Evolutionary conservation across 352 stramenopile genomes (phyloP).

Genomic region (Peronospora farinosa): DNA sequence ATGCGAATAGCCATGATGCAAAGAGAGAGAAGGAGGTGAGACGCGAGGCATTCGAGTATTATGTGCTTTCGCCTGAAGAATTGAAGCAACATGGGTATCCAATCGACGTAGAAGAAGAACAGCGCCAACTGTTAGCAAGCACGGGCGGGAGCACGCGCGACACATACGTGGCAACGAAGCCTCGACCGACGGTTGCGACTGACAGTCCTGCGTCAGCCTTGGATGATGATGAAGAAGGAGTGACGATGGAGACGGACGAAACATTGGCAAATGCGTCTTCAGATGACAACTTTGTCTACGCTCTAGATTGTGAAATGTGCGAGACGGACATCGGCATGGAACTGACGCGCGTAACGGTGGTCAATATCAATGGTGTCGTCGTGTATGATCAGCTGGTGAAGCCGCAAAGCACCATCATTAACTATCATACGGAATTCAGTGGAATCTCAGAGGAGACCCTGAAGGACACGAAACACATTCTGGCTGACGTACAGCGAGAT

Average conservation of each 20-base stretch:
- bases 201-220: constrained; percentile 3
- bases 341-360: constrained; percentile 75
- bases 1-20: constrained; percentile 7
- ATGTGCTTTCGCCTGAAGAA: constrained; percentile 56
- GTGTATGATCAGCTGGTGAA: constrained; percentile 84
- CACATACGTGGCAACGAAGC: constrained; percentile 43
- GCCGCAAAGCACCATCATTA: constrained; percentile 79
- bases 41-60: constrained; percentile 36
- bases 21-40: constrained; percentile 11
- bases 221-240: constrained; percentile 19
- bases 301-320: constrained; percentile 88
- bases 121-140: constrained; percentile 41
- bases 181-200: constrained; percentile 21
- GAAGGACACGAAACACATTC: constrained; percentile 40
- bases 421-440: constrained; percentile 87
- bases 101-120: constrained; percentile 51
- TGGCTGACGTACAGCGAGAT: constrained; percentile 68
- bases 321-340: constrained; percentile 82
- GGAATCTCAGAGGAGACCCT: constrained; percentile 82
- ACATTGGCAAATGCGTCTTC: constrained; percentile 9
- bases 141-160: constrained; percentile 51
- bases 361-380: constrained; percentile 45
- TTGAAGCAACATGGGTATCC: constrained; percentile 68
- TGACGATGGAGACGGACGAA: constrained; percentile 23
- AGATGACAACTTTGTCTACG: constrained; percentile 38